Evolutionary conservation across 257 asterid species (phyloP).

Genomic region (Nicotiana noctiflora): DNA sequence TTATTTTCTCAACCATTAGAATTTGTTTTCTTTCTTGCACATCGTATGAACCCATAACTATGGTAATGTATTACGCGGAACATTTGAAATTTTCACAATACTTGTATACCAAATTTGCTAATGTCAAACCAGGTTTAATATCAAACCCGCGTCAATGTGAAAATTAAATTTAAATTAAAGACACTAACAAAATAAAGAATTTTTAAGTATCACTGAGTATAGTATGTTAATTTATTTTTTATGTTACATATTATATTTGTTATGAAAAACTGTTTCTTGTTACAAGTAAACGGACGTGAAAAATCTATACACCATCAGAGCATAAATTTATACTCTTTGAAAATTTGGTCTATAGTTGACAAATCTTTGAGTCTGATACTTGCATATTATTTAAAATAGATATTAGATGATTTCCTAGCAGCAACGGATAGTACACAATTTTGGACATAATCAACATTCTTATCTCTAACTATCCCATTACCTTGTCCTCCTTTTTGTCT

Average conservation of each 20-base stretch:
- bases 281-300: no score
- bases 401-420: neutral
- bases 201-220: no score
- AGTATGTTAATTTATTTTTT: no score
- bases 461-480: neutral
- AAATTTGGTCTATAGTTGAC: neutral
- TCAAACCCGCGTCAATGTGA: neutral
- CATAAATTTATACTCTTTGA: neutral
- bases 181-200: no score
- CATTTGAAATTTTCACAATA: no score
- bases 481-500: neutral
- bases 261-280: no score
- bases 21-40: neutral
- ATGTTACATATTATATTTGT: no score
- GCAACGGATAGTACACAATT: neutral
- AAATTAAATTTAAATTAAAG: no score
- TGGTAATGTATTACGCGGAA: neutral
- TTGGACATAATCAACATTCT: neutral
- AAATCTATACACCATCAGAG: no score
- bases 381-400: neutral
- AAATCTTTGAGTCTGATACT: neutral
- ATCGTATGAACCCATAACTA: neutral
- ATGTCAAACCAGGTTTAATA: neutral
- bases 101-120: neutral
- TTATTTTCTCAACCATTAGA: no score